These are phyloP conservation scores for Draba incana DNA, from an alignment of 345 rosid species.

Conservation along the genomic window DNA sequence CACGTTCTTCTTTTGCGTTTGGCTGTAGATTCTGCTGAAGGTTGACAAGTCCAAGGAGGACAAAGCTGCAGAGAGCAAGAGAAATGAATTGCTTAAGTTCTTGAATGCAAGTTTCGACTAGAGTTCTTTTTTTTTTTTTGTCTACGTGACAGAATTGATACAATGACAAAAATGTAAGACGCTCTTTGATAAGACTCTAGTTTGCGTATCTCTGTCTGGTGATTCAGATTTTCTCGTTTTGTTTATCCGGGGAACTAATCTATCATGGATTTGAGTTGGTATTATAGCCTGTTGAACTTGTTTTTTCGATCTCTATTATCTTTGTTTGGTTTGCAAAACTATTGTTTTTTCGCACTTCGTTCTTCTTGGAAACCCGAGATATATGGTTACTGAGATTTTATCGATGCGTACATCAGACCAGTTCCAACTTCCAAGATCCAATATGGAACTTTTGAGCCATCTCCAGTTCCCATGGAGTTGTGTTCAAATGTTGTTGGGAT, in stretches of 20 bases:
- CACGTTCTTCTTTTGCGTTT: conserved; percentile 13
- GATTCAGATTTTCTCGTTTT: conserved; percentile 20
- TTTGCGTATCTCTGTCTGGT: conserved; percentile 24
- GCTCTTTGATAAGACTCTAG: conserved; percentile 30
- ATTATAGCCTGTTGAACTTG: conserved; percentile 3
- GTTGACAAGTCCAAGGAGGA: conserved; percentile 97
- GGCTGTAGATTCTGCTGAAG: conserved; percentile 74
- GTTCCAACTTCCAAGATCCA: conserved; percentile 19
- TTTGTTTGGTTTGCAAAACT: not conserved
- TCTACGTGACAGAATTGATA: conserved; percentile 6
- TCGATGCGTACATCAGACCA: conserved; percentile 46
- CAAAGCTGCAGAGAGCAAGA: conserved; percentile 82
- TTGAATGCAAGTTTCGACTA: conserved; percentile 95
- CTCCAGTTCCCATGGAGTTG: conserved; percentile 22
- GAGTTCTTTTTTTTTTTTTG: conserved; percentile 20
- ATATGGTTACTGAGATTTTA: conserved; percentile 48
- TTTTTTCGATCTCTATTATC: not conserved
- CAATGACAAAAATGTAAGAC: conserved; percentile 29
- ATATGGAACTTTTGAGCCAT: conserved; percentile 10
- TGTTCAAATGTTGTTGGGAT: conserved; percentile 25
- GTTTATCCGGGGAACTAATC: conserved; percentile 1
- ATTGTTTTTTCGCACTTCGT: conserved; percentile 37
- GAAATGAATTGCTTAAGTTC: conserved; percentile 92
- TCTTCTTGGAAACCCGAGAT: conserved; percentile 47
- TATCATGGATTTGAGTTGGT: conserved; percentile 14